Percentiles rank a stretch among this genome's conserved stretches.
phyloP scores from a whole-genome alignment of 1,139 yeast species.

The Geotrichum aggregatum region DNA sequence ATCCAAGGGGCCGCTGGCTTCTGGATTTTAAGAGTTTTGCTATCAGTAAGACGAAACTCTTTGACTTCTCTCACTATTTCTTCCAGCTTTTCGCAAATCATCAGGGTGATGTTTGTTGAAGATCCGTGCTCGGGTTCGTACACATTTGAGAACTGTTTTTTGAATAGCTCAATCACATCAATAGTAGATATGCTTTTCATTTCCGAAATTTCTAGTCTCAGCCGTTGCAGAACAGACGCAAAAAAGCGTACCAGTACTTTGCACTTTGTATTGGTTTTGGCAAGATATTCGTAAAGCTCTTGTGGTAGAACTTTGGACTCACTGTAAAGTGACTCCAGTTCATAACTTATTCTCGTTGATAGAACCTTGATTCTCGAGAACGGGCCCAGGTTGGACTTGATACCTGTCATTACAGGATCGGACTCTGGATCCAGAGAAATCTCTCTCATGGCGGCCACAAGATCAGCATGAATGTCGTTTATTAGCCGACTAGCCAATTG shows the following conservation, averaged over 20 bases:
- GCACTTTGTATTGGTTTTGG: slow-evolving; percentile 9
- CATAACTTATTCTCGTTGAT: slow-evolving; percentile 17
- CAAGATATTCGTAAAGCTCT: slow-evolving; percentile 10
- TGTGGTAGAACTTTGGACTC: slow-evolving; percentile 5
- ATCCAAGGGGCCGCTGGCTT: slow-evolving; percentile 29
- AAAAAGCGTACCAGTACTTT: slow-evolving; percentile 14
- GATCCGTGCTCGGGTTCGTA: slow-evolving; percentile 6
- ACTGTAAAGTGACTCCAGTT: slow-evolving; percentile 12
- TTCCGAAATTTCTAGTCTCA: background rate
- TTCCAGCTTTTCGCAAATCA: slow-evolving; percentile 10
- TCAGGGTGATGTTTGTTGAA: slow-evolving; percentile 6
- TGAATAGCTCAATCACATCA: slow-evolving; percentile 11
- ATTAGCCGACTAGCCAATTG: slow-evolving; percentile 16
- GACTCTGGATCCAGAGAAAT: slow-evolving; percentile 1
- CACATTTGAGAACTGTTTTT: slow-evolving; percentile 7
- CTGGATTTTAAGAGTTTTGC: background rate
- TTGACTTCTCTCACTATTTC: slow-evolving; percentile 2
- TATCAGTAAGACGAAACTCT: background rate
- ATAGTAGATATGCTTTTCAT: slow-evolving; percentile 1
- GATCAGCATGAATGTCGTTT: slow-evolving; percentile 10
- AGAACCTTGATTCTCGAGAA: slow-evolving; percentile 16
- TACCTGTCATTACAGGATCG: slow-evolving; percentile 9
- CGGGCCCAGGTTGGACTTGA: slow-evolving; percentile 8
- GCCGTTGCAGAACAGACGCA: slow-evolving; percentile 9
- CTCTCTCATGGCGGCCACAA: slow-evolving; percentile 9